Evolutionary conservation across 345 rosid genomes (phyloP).

Genomic region (Eucalyptus brandiana): DNA sequence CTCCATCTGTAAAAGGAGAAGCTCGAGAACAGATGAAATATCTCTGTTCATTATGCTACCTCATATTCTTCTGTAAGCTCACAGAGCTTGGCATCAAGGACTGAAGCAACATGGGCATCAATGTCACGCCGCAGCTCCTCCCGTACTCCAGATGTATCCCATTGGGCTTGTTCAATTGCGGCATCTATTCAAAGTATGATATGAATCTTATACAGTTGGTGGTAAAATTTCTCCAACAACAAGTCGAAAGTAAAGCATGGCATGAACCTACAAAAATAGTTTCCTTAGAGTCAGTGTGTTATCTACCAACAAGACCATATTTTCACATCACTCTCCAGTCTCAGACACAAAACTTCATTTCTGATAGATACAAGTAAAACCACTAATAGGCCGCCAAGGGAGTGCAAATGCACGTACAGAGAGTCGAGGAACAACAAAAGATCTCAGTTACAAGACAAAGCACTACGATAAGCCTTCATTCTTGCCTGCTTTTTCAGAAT

Average conservation of each 20-base stretch:
- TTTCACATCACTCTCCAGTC: background rate
- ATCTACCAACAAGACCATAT: background rate
- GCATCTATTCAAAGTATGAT: slow-evolving; percentile 27
- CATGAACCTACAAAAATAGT: background rate
- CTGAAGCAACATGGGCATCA: slow-evolving; percentile 64
- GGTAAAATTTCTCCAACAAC: background rate
- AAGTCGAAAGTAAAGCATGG: background rate
- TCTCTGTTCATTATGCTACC: slow-evolving; percentile 21
- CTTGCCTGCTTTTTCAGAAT: background rate
- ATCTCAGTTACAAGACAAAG: background rate
- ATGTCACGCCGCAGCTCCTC: slow-evolving; percentile 70
- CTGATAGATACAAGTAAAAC: background rate
- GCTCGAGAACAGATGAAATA: background rate
- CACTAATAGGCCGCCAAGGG: background rate
- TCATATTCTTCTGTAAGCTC: slow-evolving; percentile 55
- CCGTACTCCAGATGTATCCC: slow-evolving; percentile 67
- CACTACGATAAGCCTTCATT: background rate
- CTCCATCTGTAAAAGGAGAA: background rate
- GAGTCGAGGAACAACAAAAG: background rate
- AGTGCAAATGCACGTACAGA: background rate
- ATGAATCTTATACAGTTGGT: background rate
- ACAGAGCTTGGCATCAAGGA: slow-evolving; percentile 56
- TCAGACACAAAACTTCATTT: background rate
- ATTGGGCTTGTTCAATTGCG: slow-evolving; percentile 61
- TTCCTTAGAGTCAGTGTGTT: background rate